phyloP scores from a whole-genome alignment of 108 stramenopile species.

The Fistulifera solaris region DNA sequence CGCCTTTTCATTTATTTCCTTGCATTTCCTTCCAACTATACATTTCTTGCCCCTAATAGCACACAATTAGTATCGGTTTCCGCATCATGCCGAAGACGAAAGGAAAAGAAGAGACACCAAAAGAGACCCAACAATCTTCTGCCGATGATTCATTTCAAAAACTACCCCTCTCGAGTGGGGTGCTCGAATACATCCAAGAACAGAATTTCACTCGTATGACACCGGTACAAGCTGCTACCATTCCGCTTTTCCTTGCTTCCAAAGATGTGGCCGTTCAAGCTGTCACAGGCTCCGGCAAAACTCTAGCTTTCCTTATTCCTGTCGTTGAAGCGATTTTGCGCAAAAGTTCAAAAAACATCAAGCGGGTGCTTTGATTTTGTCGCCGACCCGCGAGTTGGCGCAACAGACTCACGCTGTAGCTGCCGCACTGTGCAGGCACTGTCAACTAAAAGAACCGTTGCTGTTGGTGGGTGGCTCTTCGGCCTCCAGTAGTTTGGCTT shows the following conservation, averaged over 20 bases:
- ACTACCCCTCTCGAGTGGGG: constrained; percentile 34
- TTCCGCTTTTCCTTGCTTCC: constrained; percentile 90
- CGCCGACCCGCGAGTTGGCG: constrained; percentile 94
- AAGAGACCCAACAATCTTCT: too few relatives aligned
- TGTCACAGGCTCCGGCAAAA: constrained; percentile 95
- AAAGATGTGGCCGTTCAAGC: constrained; percentile 98
- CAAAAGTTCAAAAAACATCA: constrained; percentile 46
- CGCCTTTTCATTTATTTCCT: too few relatives aligned
- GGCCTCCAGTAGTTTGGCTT: constrained; percentile 15
- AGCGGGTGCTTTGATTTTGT: constrained; percentile 74
- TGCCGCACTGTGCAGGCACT: constrained; percentile 43
- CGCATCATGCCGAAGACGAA: too few relatives aligned
- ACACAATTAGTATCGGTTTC: too few relatives aligned
- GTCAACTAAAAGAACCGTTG: constrained; percentile 45
- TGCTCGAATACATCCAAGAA: constrained; percentile 44
- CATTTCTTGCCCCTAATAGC: too few relatives aligned
- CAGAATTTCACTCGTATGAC: constrained; percentile 75
- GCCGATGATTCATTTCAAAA: too few relatives aligned
- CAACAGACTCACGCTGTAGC: constrained; percentile 78
- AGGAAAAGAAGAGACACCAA: too few relatives aligned
- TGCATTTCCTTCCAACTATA: too few relatives aligned
- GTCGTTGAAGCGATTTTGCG: constrained; percentile 83
- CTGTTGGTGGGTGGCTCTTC: constrained; percentile 60
- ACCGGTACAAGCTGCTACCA: constrained; percentile 89
- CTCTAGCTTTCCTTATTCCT: constrained; percentile 94